A percentile compares a stretch with the other conserved stretches of the same genome.
phyloP scores from a whole-genome alignment of 306 rosid species.

The Fagus crenata region DNA sequence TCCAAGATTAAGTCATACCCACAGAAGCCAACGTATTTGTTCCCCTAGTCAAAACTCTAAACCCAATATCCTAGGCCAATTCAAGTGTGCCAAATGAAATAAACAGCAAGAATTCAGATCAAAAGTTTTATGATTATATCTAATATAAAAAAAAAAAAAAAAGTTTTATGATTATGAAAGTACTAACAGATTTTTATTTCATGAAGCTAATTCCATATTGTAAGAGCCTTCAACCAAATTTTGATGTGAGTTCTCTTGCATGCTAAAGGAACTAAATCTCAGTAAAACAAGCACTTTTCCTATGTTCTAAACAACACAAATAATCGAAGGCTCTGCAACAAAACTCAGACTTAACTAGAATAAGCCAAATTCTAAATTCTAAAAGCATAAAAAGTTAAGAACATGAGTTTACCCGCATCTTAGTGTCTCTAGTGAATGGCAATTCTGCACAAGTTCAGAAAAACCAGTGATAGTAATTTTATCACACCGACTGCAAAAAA shows the following conservation, averaged over 20 bases:
- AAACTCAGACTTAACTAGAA: neutral
- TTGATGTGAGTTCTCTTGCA: neutral
- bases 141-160: too few relatives aligned
- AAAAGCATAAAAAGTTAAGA: neutral
- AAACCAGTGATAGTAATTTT: constrained; percentile 65
- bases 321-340: neutral
- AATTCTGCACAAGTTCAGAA: constrained; percentile 69
- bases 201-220: neutral
- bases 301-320: neutral
- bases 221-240: neutral
- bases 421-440: constrained; percentile 68
- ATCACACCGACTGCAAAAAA: constrained; percentile 65
- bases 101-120: neutral
- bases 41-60: constrained; percentile 59
- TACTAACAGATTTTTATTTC: neutral
- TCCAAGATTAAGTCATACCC: constrained; percentile 49
- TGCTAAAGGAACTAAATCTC: neutral
- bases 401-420: constrained; percentile 77
- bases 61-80: constrained; percentile 20
- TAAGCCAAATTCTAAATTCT: neutral
- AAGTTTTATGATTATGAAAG: neutral
- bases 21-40: constrained; percentile 80
- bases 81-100: constrained; percentile 8
- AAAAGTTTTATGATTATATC: neutral
- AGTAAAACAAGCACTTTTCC: neutral